Percentiles rank a stretch among this genome's conserved stretches.
Conservation (phyloP, 2,329 filamentous ascomycete species). For the Sphaerulina musiva region DNA sequence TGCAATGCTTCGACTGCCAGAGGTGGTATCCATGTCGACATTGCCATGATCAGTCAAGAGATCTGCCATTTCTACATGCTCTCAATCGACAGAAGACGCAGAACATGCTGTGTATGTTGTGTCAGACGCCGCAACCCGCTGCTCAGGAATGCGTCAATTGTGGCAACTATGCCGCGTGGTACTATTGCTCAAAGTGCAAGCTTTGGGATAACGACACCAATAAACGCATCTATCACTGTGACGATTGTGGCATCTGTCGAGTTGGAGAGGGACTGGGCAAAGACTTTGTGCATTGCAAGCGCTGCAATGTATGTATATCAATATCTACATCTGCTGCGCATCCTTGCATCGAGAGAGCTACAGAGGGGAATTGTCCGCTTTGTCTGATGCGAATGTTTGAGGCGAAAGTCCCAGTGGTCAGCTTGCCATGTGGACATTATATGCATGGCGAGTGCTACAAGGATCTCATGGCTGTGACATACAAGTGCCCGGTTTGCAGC, state of each 20-base stretch:
- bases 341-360: conserved; percentile 88
- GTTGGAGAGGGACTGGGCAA: conserved; percentile 87
- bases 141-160: conserved; percentile 73
- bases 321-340: conserved; percentile 79
- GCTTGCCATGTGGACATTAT: conserved; percentile 92
- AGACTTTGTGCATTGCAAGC: conserved; percentile 98
- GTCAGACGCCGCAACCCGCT: conserved; percentile 74
- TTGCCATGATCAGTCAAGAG: conserved; percentile 86
- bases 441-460: conserved; percentile 88
- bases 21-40: conserved; percentile 93
- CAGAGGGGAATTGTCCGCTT: conserved; percentile 92
- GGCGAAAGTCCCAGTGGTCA: conserved; percentile 78
- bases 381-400: conserved; percentile 96
- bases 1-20: conserved; percentile 84
- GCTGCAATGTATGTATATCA: conserved; percentile 87
- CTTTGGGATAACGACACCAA: conserved; percentile 90
- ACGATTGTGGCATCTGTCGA: conserved; percentile 91
- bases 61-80: conserved; percentile 37
- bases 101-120: conserved; percentile 98
- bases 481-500: conserved; percentile 94
- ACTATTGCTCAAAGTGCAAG: conserved; percentile 92
- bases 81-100: conserved; percentile 77
- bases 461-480: conserved; percentile 80
- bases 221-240: conserved; percentile 92
- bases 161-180: conserved; percentile 70